A percentile compares a stretch with the other conserved stretches of the same genome.
Evolutionary conservation across 2,329 filamentous ascomycete genomes (phyloP).

Genomic region (Colletotrichum sublineola): DNA sequence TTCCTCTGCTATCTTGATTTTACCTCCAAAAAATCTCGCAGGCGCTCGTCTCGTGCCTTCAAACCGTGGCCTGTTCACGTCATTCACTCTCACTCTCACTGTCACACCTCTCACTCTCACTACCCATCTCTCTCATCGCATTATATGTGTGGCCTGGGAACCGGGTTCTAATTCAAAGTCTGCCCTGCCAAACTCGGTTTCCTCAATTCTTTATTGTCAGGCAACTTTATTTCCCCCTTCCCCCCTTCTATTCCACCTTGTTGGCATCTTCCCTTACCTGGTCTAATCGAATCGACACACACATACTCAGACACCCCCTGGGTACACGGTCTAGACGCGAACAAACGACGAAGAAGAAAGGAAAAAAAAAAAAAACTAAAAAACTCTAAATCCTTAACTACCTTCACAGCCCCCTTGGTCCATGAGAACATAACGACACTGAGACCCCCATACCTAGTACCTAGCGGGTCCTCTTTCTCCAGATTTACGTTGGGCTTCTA

Average conservation of each 20-base stretch:
- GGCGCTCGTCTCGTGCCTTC: constrained; percentile 3
- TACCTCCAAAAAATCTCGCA: background rate
- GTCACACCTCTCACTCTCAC: background rate
- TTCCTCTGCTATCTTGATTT: background rate
- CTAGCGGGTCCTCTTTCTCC: constrained; percentile 1
- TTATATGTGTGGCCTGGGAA: background rate
- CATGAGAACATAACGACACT: background rate
- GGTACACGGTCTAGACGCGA: background rate
- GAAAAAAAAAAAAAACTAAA: background rate
- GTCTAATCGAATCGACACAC: background rate
- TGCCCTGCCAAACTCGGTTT: constrained; percentile 9
- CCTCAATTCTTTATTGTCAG: background rate
- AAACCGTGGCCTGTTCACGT: background rate
- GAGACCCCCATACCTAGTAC: constrained; percentile 3
- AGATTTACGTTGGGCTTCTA: constrained; percentile 8
- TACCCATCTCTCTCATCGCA: background rate
- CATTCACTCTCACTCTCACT: background rate
- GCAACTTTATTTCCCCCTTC: background rate
- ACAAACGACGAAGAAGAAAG: background rate
- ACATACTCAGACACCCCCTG: background rate
- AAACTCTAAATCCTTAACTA: background rate
- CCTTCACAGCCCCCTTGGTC: constrained; percentile 15
- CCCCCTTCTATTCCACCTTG: background rate
- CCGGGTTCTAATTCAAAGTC: background rate
- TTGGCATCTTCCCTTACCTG: background rate